Evolutionary conservation across 768 basidiomycete genomes (phyloP).

Genomic region (Collybiopsis luxurians): DNA sequence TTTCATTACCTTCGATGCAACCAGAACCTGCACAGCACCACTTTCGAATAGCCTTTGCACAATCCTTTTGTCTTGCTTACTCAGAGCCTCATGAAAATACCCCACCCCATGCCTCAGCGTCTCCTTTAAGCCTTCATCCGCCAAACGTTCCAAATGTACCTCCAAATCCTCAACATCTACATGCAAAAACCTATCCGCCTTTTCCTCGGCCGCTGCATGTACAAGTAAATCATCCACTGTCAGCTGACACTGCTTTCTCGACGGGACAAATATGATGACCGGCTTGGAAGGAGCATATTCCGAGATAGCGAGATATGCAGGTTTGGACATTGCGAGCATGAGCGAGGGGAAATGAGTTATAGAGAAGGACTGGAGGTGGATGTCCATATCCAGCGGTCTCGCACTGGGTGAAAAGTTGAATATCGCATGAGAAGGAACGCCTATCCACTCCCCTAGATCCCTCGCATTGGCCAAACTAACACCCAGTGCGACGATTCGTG

Average conservation of each 20-base stretch:
- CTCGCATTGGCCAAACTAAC: slow-evolving; percentile 95
- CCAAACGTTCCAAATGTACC: slow-evolving; percentile 84
- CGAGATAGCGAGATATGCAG: slow-evolving; percentile 88
- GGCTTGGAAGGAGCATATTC: slow-evolving; percentile 87
- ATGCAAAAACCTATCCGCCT: slow-evolving; percentile 85
- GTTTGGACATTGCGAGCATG: slow-evolving; percentile 99
- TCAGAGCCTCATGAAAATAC: slow-evolving; percentile 92
- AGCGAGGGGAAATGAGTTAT: slow-evolving; percentile 98
- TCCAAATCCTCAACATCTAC: slow-evolving; percentile 79
- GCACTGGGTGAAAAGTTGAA: slow-evolving; percentile 99
- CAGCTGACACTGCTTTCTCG: slow-evolving; percentile 88
- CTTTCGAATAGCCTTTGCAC: slow-evolving; percentile 91
- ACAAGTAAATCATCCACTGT: slow-evolving; percentile 90
- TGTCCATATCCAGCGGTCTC: slow-evolving; percentile 96
- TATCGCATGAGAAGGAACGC: slow-evolving; percentile 87
- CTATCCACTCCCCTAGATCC: slow-evolving; percentile 98
- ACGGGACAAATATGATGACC: slow-evolving; percentile 90
- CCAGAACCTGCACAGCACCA: slow-evolving; percentile 91
- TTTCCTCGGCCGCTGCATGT: slow-evolving; percentile 86
- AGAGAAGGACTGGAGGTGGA: slow-evolving; percentile 93
- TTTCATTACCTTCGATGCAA: slow-evolving; percentile 78
- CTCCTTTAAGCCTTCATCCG: slow-evolving; percentile 73
- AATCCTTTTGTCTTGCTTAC: slow-evolving; percentile 90
- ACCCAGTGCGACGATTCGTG: slow-evolving; percentile 91
- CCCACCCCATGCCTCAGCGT: slow-evolving; percentile 88